Evolutionary conservation across 306 rosid species (phyloP), one percentile per base, ranked within the genome.

Genomic region (Canavalia ensiformis): DNA sequence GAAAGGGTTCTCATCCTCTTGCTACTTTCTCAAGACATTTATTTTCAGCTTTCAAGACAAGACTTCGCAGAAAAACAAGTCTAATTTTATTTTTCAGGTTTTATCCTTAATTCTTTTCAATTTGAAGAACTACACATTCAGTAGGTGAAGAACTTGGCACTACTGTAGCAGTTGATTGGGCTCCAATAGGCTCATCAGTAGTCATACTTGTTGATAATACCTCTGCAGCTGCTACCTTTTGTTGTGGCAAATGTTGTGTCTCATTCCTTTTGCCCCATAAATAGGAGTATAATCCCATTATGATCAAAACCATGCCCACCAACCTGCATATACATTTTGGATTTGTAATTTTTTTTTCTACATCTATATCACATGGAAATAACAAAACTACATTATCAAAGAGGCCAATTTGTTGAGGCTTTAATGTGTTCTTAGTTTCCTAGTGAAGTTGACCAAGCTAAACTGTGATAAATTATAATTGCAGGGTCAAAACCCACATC

Each of bases 81-180:
- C 45, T 10, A 10, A 46, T 55, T 55, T 55, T 5, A 18, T 5
- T 51, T 42, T 10, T 58, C 50, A 73, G 7, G 4, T 47, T 51
- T n/a, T 45, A 13, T 11, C 33, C 70, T 6, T 18, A 18, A 18
- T 18, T 6, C 52, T 66, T 79, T 73, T 39, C 77, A 33, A 64
- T 54, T 31, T 60, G 68, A 39, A 71, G 28, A 37, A 3, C 51
- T 10, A 12, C 44, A 49, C 28, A 49, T 3, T 51, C 57, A 7
- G 9, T 2, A 2, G 85, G 76, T 25, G 85, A 88, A 84, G 80
- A 39, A 29, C 80, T 80, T 34, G 84, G 88, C 52, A 77, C 58
- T 10, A 79, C 84, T 34, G 10, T 44, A 3, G 85, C 81, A 3
- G 70, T 62, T 74, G 84, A 33, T 66, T 72, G 88, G 4, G 4